A percentile compares a stretch with the other conserved stretches of the same genome.
These are phyloP conservation scores for Cryptococcus floricola DNA, from an alignment of 1,284 basidiomycete genomes.

Conservation along the genomic window DNA sequence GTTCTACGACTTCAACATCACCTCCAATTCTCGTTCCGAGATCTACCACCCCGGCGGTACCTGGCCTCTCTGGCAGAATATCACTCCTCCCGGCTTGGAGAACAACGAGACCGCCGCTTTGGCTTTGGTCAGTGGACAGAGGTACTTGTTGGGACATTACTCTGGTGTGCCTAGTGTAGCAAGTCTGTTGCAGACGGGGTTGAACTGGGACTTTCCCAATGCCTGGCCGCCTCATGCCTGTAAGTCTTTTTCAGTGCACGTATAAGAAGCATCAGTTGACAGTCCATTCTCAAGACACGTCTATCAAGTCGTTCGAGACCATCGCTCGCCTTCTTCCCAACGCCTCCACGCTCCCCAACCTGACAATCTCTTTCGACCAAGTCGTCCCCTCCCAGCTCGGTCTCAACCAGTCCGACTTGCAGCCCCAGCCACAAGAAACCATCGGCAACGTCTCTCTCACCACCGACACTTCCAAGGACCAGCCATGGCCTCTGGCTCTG, in stretches of 20 bases:
- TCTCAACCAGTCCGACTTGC: conserved; percentile 62
- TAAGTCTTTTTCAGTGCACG: conserved; percentile 9
- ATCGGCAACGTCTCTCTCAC: conserved; percentile 54
- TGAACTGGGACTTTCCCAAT: conserved; percentile 64
- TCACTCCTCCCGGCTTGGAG: conserved; percentile 68
- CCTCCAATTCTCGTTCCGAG: conserved; percentile 59
- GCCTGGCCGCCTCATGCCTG: conserved; percentile 71
- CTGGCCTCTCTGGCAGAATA: conserved; percentile 82
- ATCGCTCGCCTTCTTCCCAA: conserved; percentile 34
- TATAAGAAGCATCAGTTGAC: not conserved
- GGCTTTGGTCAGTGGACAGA: conserved; percentile 65
- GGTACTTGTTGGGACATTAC: conserved; percentile 74
- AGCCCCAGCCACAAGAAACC: conserved; percentile 59
- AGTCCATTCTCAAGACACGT: conserved; percentile 54
- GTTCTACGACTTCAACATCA: conserved; percentile 69
- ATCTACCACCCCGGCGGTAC: conserved; percentile 70
- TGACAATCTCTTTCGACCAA: conserved; percentile 59
- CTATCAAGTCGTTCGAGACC: conserved; percentile 67
- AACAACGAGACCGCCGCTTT: conserved; percentile 59
- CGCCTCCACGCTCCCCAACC: conserved; percentile 25
- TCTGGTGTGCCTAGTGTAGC: conserved; percentile 68
- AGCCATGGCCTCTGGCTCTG: conserved; percentile 54
- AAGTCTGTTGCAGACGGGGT: conserved; percentile 69
- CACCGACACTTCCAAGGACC: conserved; percentile 46
- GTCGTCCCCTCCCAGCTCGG: conserved; percentile 72